Evolutionary conservation across 768 basidiomycete species (phyloP), one percentile per base, ranked within the genome.

Genomic region (Boletus sp.): DNA sequence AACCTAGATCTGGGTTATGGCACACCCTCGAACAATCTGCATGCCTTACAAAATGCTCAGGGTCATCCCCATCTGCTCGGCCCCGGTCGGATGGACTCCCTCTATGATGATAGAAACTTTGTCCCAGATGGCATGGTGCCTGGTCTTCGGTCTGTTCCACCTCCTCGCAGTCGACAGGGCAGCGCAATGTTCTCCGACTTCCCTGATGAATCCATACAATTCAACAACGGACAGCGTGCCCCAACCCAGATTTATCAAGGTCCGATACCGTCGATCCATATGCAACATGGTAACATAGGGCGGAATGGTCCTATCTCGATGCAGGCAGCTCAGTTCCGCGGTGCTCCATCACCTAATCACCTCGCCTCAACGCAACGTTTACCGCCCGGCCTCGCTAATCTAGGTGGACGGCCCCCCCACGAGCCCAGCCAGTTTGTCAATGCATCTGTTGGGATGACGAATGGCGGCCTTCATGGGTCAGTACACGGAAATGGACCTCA

Each of bases 61-160:
- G 74, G 76, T 30, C 70, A 76, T 25, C 70, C 74, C 25, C 64
- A 72, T n/a, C 59, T 69, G 7, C 70, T 73, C 15, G 73, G 70
- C 47, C 78, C 74, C 13, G 35, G 63, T 60, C 84, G 85, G 23
- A 73, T 86, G 38, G 88, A 90, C 39, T 69, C 87, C 4, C 66
- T 90, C 32, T 89, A 88, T 64, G 87, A 92, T 49, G 88, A 89
- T 62, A 79, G 89, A 57, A 83, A 78, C 60, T 93, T 93, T 60
- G 80, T 89, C 25, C 88, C 90, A 10, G 88, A 93, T 70, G 88
- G 87, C 29, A 83, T 93, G 82, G 90, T 93, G 15, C 90, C 91
- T 25, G 91, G 90, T 9, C 77, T 93, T 32, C 84, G 90, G 37
- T 79, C 85, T 30, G 79, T 77, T 37, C 83, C 80, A 44, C 81